Conservation (phyloP, 768 basidiomycete genomes). For the Hortiboletus flavorubellus region DNA sequence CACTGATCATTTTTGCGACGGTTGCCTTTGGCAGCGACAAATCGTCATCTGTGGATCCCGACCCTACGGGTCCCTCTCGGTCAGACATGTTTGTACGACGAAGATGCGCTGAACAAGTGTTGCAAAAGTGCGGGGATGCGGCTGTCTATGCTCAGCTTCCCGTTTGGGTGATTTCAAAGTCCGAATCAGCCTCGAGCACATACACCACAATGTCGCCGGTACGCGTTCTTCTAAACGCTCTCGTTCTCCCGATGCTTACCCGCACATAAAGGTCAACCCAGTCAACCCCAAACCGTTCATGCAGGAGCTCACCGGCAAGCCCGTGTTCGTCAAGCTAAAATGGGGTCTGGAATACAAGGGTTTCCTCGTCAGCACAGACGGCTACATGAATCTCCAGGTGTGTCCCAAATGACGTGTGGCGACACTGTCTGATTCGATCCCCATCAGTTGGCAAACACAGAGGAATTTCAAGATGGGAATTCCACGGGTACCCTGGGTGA, state of each 20-base stretch:
- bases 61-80: conserved; percentile 71
- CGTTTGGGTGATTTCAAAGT: conserved; percentile 36
- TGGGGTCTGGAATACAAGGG: conserved; percentile 99
- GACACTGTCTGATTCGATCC: not conserved
- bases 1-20: conserved; percentile 94
- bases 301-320: conserved; percentile 97
- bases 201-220: conserved; percentile 18
- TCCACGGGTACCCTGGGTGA: conserved; percentile 97
- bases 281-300: conserved; percentile 99
- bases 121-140: not conserved
- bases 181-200: conserved; percentile 21
- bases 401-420: not conserved
- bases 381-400: conserved; percentile 99
- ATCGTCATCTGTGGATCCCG: conserved; percentile 81
- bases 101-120: conserved; percentile 1
- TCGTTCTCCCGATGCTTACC: conserved; percentile 7
- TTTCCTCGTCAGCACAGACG: conserved; percentile 97
- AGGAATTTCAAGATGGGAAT: conserved; percentile 95
- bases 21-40: conserved; percentile 95
- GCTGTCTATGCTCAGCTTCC: not conserved
- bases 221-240: not conserved
- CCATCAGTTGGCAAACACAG: conserved; percentile 91
- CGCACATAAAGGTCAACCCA: conserved; percentile 64
- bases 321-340: conserved; percentile 91
- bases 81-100: conserved; percentile 69